Base-by-base conservation (phyloP, 2,329 filamentous ascomycete species). In the Paecilomyces sp. region DNA sequence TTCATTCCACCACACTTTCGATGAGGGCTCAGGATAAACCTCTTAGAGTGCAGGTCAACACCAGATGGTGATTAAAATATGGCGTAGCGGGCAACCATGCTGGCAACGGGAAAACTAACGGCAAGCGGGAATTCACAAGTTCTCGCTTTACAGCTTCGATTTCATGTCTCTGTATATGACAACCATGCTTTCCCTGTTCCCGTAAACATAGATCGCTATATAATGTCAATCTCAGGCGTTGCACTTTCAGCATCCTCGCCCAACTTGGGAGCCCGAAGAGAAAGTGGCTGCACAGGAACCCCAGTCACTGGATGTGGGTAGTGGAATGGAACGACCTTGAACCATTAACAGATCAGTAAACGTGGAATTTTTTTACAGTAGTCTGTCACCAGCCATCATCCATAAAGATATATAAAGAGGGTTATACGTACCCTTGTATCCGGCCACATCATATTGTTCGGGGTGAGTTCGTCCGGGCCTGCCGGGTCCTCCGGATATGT, bases 381-480 rank as follows among this genome's bases (percentile, higher is more conserved):
- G 22, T 22, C 22, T 22, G 22, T 22, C 22, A 22, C 22, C 22
- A 22, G 22, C 22, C 22, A 22, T 22, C 22, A 22, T 22, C 22
- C 22, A 22, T 22, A 22, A 22, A 22, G 22, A 22, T 22, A 22
- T 22, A 22, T 6, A 52, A 52, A 3, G n/a, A 52, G 13, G 22
- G 18, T 6, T 22, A 52, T 18, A 24, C 50, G 11, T 55, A 83
- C 81, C 47, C 81, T 75, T 4, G 80, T 82, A 64, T 84, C 81
- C 0, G 82, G 82, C 82, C 82, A 84, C 61, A 84, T 68, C 79
- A 83, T 80, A 64, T 79, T 77, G 70, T 82, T 76, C 60, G 82
- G 79, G 7, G 82, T 74, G 22, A 83, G 68, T 73, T 83, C 80
- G 65, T 84, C 80, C 13, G 81, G 81, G 0, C 81, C 81, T 9